A percentile compares a stretch with the other conserved stretches of the same genome.
phyloP scores from a whole-genome alignment of 2,329 filamentous ascomycete genomes.

The Sporothrix humicola region DNA sequence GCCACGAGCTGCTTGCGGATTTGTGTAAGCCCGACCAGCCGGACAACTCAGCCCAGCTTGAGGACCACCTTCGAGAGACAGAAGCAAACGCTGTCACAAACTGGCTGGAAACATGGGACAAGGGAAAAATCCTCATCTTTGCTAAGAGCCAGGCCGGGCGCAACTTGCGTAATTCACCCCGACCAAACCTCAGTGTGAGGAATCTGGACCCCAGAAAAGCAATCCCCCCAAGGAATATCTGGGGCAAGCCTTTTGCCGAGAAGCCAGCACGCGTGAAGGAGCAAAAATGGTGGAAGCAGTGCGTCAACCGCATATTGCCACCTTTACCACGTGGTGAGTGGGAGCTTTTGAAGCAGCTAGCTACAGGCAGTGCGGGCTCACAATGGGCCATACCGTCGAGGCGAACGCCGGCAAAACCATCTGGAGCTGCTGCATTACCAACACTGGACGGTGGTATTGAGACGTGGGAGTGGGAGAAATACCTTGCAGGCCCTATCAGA shows the following conservation, averaged over 20 bases:
- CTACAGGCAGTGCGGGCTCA: constrained; percentile 48
- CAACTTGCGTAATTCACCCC: constrained; percentile 43
- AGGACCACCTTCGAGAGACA: constrained; percentile 37
- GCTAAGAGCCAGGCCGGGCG: constrained; percentile 49
- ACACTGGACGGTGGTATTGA: neutral
- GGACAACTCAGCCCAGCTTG: constrained; percentile 50
- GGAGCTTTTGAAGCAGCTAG: constrained; percentile 58
- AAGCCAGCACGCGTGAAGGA: constrained; percentile 51
- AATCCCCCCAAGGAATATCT: constrained; percentile 55
- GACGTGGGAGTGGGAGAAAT: constrained; percentile 52
- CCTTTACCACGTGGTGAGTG: constrained; percentile 61
- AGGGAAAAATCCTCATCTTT: constrained; percentile 51
- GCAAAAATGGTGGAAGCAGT: constrained; percentile 55
- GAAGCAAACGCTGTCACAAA: constrained; percentile 39
- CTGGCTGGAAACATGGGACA: constrained; percentile 59
- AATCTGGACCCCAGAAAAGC: constrained; percentile 45
- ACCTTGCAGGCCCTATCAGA: constrained; percentile 49
- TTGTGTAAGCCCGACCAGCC: constrained; percentile 48
- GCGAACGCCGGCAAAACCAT: constrained; percentile 35
- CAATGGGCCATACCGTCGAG: constrained; percentile 50
- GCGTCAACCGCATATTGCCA: constrained; percentile 57
- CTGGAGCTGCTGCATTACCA: neutral
- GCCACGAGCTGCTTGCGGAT: constrained; percentile 54
- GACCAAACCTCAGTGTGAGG: constrained; percentile 42
- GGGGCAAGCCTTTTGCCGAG: constrained; percentile 53